Base-by-base conservation (phyloP, 2,329 filamentous ascomycete genomes). In the Penicillium sp. region DNA sequence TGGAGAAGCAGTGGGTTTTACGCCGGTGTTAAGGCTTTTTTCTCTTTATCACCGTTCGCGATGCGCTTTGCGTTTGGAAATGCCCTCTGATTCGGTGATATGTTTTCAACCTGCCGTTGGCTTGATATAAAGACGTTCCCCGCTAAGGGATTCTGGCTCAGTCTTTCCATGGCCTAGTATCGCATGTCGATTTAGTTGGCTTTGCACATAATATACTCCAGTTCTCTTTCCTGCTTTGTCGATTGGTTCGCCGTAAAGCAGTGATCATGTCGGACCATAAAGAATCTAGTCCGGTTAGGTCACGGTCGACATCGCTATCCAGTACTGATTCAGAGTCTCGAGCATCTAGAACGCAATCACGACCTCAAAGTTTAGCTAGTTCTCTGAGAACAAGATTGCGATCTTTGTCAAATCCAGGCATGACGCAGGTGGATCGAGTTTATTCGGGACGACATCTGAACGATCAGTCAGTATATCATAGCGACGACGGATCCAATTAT, bases 401-500 rank as follows among this genome's bases (percentile, higher is more conserved):
- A 10, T 65, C 66, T 44, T 41, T 50, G 14, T 64, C 63, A 5
- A 53, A 57, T 34, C 40, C 51, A 4, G 51, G 59, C 11, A 51
- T 55, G 16, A 14, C 36, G 11, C 53, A 57, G 19, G 51, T 71
- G 1, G 56, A 65, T 38, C 60, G 66, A 18, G 57, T 70, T 2
- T 63, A 68, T 55, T 72, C 70, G 1, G 69, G 60, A 3, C 62
- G 61, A 19, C 67, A 72, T 51, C 58, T 70, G 1, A 70, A 75
- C 47, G 69, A 74, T 48, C 61, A 70, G 7, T 67, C 65, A 7
- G 53, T 67, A 7, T 74, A 71, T 29, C 63, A 71, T 43, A 65
- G 59, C 23, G 62, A 65, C 16, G 48, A 62, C 29, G 58, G 40
- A 40, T 62, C 61, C 4, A 54, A 60, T 23, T 10, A 34, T 14